A percentile compares a stretch with the other conserved stretches of the same genome.
These are phyloP conservation scores for Fonsecaea monophora DNA, from an alignment of 2,329 filamentous ascomycete species.

Conservation along the genomic window DNA sequence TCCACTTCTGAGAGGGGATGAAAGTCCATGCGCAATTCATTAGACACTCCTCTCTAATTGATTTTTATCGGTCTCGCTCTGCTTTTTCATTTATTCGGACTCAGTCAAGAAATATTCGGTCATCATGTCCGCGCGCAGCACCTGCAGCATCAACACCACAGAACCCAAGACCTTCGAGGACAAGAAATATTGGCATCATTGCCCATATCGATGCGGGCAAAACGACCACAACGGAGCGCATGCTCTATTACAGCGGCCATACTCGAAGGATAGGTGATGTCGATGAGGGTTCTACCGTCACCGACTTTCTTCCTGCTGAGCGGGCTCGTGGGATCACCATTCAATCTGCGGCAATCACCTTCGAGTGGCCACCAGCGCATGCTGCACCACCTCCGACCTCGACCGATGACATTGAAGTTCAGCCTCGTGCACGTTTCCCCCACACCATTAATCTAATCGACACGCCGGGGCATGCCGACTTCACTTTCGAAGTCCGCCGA, in stretches of 20 bases:
- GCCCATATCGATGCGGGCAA: slow-evolving; percentile 99
- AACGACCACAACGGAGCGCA: slow-evolving; percentile 97
- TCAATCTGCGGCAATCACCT: slow-evolving; percentile 94
- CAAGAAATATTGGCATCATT: slow-evolving; percentile 96
- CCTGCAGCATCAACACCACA: slow-evolving; percentile 10
- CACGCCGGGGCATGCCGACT: slow-evolving; percentile 95
- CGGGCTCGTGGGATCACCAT: slow-evolving; percentile 94
- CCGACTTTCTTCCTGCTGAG: slow-evolving; percentile 94
- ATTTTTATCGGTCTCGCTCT: slow-evolving; percentile 16
- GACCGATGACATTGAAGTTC: slow-evolving; percentile 7
- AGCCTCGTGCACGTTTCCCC: slow-evolving; percentile 60
- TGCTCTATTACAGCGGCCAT: slow-evolving; percentile 95
- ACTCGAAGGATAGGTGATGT: slow-evolving; percentile 91
- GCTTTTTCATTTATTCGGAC: background rate
- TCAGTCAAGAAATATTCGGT: slow-evolving; percentile 12
- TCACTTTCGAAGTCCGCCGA: slow-evolving; percentile 93
- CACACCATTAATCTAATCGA: slow-evolving; percentile 92
- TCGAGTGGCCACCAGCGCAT: slow-evolving; percentile 77
- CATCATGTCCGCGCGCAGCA: slow-evolving; percentile 22
- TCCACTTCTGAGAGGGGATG: slow-evolving; percentile 27
- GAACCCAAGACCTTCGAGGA: slow-evolving; percentile 60
- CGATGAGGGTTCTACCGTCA: slow-evolving; percentile 94
- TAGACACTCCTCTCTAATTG: slow-evolving; percentile 30
- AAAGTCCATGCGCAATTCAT: slow-evolving; percentile 30
- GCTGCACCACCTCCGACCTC: slow-evolving; percentile 42